Base-by-base conservation (phyloP, 2,329 filamentous ascomycete genomes). In the Aureobasidium lini region DNA sequence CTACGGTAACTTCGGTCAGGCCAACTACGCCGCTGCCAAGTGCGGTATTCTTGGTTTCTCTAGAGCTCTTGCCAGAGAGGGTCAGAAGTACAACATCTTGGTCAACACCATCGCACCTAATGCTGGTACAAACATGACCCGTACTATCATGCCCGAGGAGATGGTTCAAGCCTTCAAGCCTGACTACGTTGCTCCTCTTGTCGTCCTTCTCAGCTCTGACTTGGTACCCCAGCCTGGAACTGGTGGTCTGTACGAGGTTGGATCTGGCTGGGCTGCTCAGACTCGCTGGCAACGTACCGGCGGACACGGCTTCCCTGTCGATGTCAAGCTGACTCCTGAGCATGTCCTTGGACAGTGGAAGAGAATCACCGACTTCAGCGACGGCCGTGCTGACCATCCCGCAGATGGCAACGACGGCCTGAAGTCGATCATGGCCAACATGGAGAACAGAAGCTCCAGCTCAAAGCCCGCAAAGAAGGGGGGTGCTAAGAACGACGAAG, bases 141-240 rank as follows among this genome's bases (percentile, higher is more conserved):
- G 86, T 66, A 93, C 89, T 53, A 89, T 99, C 72, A 84, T 99
- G 81, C 94, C 94, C 32, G 91, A 96, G 76, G 94, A 99, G 79
- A 85, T 97, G 79, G 92, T 99, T 16, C 92, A 97, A 79, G 93
- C 94, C 47, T 96, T 99, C 82, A 99, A 97, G 85, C 94, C 94
- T 62, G 93, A 97, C 72, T 97, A 96, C 76, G 92, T 99, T 73
- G 94, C 94, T 57, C 94, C 94, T 62, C 78, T 97, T 39, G 92
- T 99, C 54, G 85, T 93, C 59, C 85, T 92, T 44, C 88, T 99
- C 60, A 90, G 85, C 72, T 87, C 84, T 13, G 94, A 99, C 78
- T 89, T 90, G 77, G 85, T 91, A 57, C 93, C 94, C 31, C 83
- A 88, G 70, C 84, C 88, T 66, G 84, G 85, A 15, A 96, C 91